Evolutionary conservation across 2,329 filamentous ascomycete genomes (phyloP).

Genomic region (Neofusicoccum ribis): DNA sequence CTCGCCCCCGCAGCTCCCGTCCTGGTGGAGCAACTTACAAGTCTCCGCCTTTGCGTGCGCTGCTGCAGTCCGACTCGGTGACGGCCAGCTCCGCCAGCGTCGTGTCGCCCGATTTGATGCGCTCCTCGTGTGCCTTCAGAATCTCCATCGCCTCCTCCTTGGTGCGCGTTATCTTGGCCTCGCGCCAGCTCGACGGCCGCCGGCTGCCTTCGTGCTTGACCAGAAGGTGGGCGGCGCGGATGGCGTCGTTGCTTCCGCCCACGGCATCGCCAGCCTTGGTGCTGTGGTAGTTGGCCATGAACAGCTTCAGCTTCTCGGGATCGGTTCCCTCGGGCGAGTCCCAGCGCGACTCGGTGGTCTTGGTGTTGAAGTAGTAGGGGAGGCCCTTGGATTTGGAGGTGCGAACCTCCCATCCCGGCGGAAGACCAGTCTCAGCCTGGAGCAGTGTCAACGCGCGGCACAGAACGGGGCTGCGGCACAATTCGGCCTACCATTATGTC

Average conservation of each 20-base stretch:
- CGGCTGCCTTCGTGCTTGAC: constrained; percentile 91
- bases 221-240: constrained; percentile 87
- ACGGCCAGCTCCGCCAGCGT: constrained; percentile 80
- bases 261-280: constrained; percentile 41
- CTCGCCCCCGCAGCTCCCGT: not conserved
- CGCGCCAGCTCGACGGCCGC: constrained; percentile 88
- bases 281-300: constrained; percentile 89
- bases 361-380: constrained; percentile 95
- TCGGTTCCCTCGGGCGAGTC: constrained; percentile 87
- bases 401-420: constrained; percentile 88
- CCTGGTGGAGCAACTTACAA: constrained; percentile 55
- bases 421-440: constrained; percentile 78
- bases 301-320: constrained; percentile 86
- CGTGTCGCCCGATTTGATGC: constrained; percentile 69
- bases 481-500: not conserved
- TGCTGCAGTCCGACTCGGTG: constrained; percentile 93
- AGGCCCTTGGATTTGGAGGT: constrained; percentile 98
- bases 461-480: not conserved
- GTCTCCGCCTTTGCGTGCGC: constrained; percentile 89
- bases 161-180: constrained; percentile 81
- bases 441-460: constrained; percentile 3
- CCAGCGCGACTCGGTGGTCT: constrained; percentile 88
- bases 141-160: constrained; percentile 85
- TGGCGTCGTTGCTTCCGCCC: constrained; percentile 70
- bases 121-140: constrained; percentile 71